A percentile compares a stretch with the other conserved stretches of the same genome.
Evolutionary conservation across 345 rosid species (phyloP).

Genomic region (Hypericum androsaemum): DNA sequence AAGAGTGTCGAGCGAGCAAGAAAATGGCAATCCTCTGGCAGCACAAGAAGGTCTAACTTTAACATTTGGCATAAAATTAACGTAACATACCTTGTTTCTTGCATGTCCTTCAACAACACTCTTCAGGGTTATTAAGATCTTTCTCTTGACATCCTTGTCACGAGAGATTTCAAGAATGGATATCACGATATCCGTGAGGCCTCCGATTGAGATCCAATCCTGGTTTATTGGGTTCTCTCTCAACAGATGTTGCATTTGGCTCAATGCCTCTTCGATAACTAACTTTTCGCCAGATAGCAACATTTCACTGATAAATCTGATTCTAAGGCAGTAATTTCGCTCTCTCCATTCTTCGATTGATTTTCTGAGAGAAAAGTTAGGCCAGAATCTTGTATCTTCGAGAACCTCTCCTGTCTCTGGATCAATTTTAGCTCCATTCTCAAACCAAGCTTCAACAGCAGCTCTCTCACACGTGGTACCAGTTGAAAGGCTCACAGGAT

Average conservation of each 20-base stretch:
- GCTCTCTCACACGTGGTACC: constrained; percentile 70
- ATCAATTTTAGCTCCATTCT: constrained; percentile 35
- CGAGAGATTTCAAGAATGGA: constrained; percentile 38
- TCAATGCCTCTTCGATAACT: constrained; percentile 32
- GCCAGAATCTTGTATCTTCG: constrained; percentile 44
- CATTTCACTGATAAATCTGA: constrained; percentile 41
- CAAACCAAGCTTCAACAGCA: constrained; percentile 45
- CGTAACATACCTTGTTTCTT: constrained; percentile 42
- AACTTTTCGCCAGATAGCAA: constrained; percentile 36
- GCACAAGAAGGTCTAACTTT: too few species aligned
- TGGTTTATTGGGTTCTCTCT: constrained; percentile 52
- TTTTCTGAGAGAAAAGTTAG: constrained; percentile 47
- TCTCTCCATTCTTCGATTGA: constrained; percentile 74
- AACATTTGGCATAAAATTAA: not conserved
- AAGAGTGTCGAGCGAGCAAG: too few species aligned
- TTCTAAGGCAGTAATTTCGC: constrained; percentile 51
- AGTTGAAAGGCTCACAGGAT: constrained; percentile 67
- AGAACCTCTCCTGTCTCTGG: constrained; percentile 52
- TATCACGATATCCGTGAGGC: constrained; percentile 37
- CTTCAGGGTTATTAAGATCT: constrained; percentile 42
- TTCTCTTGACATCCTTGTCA: constrained; percentile 41
- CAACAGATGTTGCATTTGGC: constrained; percentile 47
- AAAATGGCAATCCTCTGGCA: too few species aligned
- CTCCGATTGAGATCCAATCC: constrained; percentile 57
- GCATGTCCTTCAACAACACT: constrained; percentile 44